Conservation (phyloP, 306 rosid species). For the Sesbania bispinosa region DNA sequence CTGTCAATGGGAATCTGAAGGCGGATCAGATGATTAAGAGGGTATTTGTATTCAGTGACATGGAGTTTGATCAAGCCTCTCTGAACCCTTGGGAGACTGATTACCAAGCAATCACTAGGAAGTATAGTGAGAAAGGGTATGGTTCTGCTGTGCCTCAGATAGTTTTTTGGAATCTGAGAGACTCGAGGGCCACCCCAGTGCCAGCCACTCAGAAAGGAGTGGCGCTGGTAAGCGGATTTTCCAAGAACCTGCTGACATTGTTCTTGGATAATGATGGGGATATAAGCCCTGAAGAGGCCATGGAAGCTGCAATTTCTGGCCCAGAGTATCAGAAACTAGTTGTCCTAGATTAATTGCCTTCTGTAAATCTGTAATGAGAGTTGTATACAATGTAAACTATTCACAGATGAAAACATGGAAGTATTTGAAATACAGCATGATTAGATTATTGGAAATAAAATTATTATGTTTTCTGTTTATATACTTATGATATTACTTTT, state of each 20-base stretch:
- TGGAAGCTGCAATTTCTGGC: too few relatives aligned
- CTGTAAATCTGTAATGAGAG: background rate
- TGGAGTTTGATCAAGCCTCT: constrained; percentile 58
- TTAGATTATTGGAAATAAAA: background rate
- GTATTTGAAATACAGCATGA: background rate
- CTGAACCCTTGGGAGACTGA: constrained; percentile 52
- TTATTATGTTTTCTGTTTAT: background rate
- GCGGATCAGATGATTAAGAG: too few relatives aligned
- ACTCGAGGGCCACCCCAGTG: too few relatives aligned
- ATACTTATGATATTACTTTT: too few relatives aligned
- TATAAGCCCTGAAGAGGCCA: constrained; percentile 21
- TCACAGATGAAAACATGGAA: background rate
- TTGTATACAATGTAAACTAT: background rate
- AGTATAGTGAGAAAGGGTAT: constrained; percentile 43
- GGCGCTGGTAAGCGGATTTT: too few relatives aligned
- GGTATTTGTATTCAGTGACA: too few relatives aligned
- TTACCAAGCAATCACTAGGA: constrained; percentile 45
- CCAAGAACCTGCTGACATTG: too few relatives aligned
- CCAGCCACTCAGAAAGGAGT: too few relatives aligned
- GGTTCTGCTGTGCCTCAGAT: constrained; percentile 49
- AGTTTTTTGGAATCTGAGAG: constrained; percentile 70
- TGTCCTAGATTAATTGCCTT: too few relatives aligned
- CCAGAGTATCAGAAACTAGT: too few relatives aligned
- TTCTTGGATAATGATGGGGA: constrained; percentile 46
- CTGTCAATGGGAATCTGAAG: too few relatives aligned